Evolutionary conservation across 2,329 filamentous ascomycete genomes (phyloP).

Genomic region (Rhexocercosporidium sp.): DNA sequence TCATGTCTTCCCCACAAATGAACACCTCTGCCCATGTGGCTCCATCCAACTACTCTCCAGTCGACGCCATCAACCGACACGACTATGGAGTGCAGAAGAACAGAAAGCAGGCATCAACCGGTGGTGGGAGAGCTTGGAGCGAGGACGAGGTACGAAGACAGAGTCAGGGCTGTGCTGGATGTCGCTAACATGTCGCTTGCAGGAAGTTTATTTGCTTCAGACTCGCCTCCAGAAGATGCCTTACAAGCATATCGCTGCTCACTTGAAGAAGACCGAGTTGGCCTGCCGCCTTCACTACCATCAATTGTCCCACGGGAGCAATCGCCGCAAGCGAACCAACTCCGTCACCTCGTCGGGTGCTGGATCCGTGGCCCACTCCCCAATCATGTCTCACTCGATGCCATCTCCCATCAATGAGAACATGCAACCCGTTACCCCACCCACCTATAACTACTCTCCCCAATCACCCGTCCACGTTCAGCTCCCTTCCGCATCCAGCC

Average conservation of each 20-base stretch:
- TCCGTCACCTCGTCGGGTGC: slow-evolving; percentile 73
- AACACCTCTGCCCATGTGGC: slow-evolving; percentile 41
- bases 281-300: slow-evolving; percentile 89
- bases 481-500: slow-evolving; percentile 53
- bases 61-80: slow-evolving; percentile 61
- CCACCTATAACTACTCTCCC: slow-evolving; percentile 47
- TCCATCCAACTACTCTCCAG: slow-evolving; percentile 43
- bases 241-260: slow-evolving; percentile 86
- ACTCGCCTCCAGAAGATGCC: slow-evolving; percentile 88
- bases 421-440: slow-evolving; percentile 37
- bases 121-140: slow-evolving; percentile 81
- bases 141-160: slow-evolving; percentile 72
- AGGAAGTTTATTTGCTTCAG: slow-evolving; percentile 85
- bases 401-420: slow-evolving; percentile 57
- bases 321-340: slow-evolving; percentile 76
- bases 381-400: slow-evolving; percentile 52
- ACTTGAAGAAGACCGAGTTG: slow-evolving; percentile 86
- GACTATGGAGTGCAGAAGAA: slow-evolving; percentile 67
- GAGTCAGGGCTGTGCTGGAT: not conserved
- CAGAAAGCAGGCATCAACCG: slow-evolving; percentile 71
- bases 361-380: slow-evolving; percentile 53
- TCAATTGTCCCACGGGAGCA: slow-evolving; percentile 81
- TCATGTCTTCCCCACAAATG: slow-evolving; percentile 44
- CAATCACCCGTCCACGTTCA: slow-evolving; percentile 40
- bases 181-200: slow-evolving; percentile 22